A percentile compares a stretch with the other conserved stretches of the same genome.
Evolutionary conservation across 2,329 filamentous ascomycete genomes (phyloP).

Genomic region (Colletotrichum euphorbiae): DNA sequence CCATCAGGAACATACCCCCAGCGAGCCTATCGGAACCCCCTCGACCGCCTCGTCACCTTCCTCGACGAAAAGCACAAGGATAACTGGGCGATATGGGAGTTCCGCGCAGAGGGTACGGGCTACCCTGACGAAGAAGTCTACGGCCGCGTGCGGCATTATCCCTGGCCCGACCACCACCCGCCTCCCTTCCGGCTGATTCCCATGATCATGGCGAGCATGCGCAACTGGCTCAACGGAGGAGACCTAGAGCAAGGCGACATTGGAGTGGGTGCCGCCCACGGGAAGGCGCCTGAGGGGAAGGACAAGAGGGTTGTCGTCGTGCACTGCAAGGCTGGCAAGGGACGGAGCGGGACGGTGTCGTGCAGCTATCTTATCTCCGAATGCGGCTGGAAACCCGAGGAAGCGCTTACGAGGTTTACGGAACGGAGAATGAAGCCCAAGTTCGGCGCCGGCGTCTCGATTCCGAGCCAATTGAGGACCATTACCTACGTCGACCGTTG

Average conservation of each 20-base stretch:
- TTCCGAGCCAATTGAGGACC: slow-evolving; percentile 91
- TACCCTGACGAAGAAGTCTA: slow-evolving; percentile 94
- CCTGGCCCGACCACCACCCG: slow-evolving; percentile 97
- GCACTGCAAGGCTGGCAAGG: slow-evolving; percentile 98
- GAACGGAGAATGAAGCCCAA: slow-evolving; percentile 87
- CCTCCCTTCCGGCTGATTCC: slow-evolving; percentile 92
- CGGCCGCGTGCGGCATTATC: slow-evolving; percentile 86
- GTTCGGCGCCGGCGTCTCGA: slow-evolving; percentile 91
- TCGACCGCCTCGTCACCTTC: slow-evolving; percentile 87
- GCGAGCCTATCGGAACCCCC: slow-evolving; percentile 92
- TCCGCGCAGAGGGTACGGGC: slow-evolving; percentile 94
- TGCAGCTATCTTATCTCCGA: slow-evolving; percentile 93
- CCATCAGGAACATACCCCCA: slow-evolving; percentile 91
- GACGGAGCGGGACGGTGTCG: slow-evolving; percentile 86
- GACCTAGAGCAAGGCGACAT: slow-evolving; percentile 47
- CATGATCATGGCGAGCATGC: slow-evolving; percentile 91
- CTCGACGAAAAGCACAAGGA: slow-evolving; percentile 86
- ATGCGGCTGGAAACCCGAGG: slow-evolving; percentile 70
- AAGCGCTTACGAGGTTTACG: slow-evolving; percentile 72
- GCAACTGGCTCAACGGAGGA: slow-evolving; percentile 79
- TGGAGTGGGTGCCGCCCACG: slow-evolving; percentile 29
- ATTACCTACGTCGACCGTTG: slow-evolving; percentile 90
- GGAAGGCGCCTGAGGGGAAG: slow-evolving; percentile 43
- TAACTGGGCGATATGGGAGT: slow-evolving; percentile 98
- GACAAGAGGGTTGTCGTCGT: slow-evolving; percentile 81